Evolutionary conservation across 257 asterid genomes (phyloP).

Genomic region (Salvia miltiorrhiza): DNA sequence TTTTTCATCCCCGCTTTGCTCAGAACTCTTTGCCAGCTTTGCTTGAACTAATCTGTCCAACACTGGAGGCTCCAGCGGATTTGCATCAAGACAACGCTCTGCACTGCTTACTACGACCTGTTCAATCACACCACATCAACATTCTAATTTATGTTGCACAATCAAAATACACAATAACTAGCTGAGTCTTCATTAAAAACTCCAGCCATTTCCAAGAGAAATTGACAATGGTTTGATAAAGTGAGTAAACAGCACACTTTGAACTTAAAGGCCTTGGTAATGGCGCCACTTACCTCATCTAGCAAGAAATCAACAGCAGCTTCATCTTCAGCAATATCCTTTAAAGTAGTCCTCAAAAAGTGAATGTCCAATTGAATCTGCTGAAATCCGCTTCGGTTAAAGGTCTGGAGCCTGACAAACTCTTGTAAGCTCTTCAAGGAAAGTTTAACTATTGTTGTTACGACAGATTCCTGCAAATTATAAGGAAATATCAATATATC

Average conservation of each 20-base stretch:
- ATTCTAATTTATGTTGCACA: not conserved
- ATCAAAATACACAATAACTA: not conserved
- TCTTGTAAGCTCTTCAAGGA: slow-evolving; percentile 91
- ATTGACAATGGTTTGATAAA: too few species aligned
- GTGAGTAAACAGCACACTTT: too few species aligned
- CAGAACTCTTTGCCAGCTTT: slow-evolving; percentile 60
- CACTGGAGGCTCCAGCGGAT: slow-evolving; percentile 74
- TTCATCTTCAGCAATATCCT: slow-evolving; percentile 83
- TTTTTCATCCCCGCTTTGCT: slow-evolving; percentile 25
- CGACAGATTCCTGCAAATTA: slow-evolving; percentile 73
- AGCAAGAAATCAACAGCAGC: slow-evolving; percentile 92
- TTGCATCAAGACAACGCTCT: slow-evolving; percentile 86
- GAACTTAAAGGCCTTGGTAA: not conserved
- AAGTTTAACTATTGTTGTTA: slow-evolving; percentile 70
- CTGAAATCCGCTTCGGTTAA: slow-evolving; percentile 92
- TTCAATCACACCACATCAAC: slow-evolving; percentile 15
- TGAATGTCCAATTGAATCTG: slow-evolving; percentile 93
- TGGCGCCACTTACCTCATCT: slow-evolving; percentile 64
- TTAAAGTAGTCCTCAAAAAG: slow-evolving; percentile 65
- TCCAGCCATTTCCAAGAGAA: not conserved
- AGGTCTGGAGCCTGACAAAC: slow-evolving; percentile 85
- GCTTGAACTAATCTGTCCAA: slow-evolving; percentile 86
- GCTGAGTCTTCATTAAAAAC: not conserved
- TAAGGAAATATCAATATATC: slow-evolving; percentile 13
- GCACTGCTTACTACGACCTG: slow-evolving; percentile 88